Conservation (phyloP, 2,329 filamentous ascomycete species). For the Lachnellula suecica region DNA sequence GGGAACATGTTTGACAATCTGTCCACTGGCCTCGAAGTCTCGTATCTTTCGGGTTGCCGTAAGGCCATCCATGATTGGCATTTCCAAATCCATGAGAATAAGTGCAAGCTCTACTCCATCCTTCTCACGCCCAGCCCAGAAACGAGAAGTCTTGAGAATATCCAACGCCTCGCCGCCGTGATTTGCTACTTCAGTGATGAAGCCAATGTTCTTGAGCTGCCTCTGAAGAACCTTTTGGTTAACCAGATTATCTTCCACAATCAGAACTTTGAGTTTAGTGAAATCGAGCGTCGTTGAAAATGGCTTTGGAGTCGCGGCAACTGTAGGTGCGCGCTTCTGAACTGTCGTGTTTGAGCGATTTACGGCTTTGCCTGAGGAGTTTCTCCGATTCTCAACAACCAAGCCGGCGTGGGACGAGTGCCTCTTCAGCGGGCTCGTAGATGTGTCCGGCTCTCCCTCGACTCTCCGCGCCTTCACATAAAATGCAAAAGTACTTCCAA, state of each 20-base stretch:
- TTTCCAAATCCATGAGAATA: conserved; percentile 79
- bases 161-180: conserved; percentile 64
- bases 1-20: conserved; percentile 65
- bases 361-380: conserved; percentile 19
- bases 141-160: conserved; percentile 53
- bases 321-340: conserved; percentile 4
- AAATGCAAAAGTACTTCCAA: conserved; percentile 74
- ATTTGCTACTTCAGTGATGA: conserved; percentile 61
- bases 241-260: conserved; percentile 68
- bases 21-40: conserved; percentile 61
- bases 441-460: conserved; percentile 10
- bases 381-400: conserved; percentile 22
- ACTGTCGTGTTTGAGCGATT: conserved; percentile 19
- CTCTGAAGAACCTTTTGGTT: conserved; percentile 65
- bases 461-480: conserved; percentile 47
- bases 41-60: conserved; percentile 70
- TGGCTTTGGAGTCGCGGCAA: background rate
- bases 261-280: conserved; percentile 49
- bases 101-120: conserved; percentile 58
- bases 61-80: conserved; percentile 82
- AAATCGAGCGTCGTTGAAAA: conserved; percentile 16
- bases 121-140: conserved; percentile 46
- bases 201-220: conserved; percentile 60
- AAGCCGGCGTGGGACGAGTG: conserved; percentile 18
- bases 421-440: conserved; percentile 16